Conservation (phyloP, 176 grass and related monocot genomes). For the Juncus effusus region DNA sequence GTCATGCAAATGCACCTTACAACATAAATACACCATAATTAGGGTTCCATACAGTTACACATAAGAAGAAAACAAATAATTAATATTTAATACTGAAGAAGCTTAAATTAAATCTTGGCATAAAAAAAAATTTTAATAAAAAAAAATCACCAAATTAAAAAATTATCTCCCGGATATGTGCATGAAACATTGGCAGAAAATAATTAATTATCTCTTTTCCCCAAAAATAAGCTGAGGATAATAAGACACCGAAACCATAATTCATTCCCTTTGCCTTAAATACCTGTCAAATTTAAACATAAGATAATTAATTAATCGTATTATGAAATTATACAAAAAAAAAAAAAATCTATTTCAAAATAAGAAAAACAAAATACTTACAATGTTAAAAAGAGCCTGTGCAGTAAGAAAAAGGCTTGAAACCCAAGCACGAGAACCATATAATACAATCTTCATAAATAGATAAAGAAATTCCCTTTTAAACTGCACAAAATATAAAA, state of each 20-base stretch:
- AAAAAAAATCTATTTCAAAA: not conserved
- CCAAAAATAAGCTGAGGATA: slow-evolving; percentile 31
- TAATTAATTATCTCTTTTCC: slow-evolving; percentile 26
- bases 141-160: not conserved
- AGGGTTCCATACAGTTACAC: too few relatives aligned
- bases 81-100: too few relatives aligned
- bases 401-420: slow-evolving; percentile 23
- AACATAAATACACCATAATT: too few relatives aligned
- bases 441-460: slow-evolving; percentile 22
- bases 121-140: too few relatives aligned
- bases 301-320: slow-evolving; percentile 5
- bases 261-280: slow-evolving; percentile 5
- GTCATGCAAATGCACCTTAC: too few relatives aligned
- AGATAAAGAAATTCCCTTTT: slow-evolving; percentile 3
- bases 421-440: slow-evolving; percentile 19
- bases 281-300: slow-evolving; percentile 17
- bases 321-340: not conserved
- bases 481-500: not conserved
- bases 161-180: slow-evolving; percentile 16
- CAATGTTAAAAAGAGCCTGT: slow-evolving; percentile 18
- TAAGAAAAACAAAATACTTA: slow-evolving; percentile 14
- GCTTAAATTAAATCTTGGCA: too few relatives aligned
- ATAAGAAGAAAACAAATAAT: too few relatives aligned
- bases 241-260: slow-evolving; percentile 22
- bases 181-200: slow-evolving; percentile 19